Evolutionary conservation across 1,284 basidiomycete species (phyloP).

Genomic region (Lentinus polychrous): DNA sequence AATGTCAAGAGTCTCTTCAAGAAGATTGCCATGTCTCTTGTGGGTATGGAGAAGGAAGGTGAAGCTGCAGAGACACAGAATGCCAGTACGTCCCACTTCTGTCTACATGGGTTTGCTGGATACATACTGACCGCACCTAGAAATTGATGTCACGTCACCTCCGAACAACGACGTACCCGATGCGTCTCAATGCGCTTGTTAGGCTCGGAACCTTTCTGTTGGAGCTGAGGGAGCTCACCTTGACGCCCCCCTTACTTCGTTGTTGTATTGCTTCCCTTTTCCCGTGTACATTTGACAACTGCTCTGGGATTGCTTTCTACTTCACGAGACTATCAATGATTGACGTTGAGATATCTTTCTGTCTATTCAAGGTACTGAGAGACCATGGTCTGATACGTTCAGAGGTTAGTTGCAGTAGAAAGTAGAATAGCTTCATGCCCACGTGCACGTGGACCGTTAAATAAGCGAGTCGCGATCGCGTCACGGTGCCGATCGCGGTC

Average conservation of each 20-base stretch:
- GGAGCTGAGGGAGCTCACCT: background rate
- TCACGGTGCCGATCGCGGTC: background rate
- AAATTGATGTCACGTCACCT: slow-evolving; percentile 76
- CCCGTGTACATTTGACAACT: too few relatives aligned
- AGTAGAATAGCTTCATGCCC: too few relatives aligned
- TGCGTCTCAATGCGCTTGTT: slow-evolving; percentile 74
- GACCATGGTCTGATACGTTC: too few relatives aligned
- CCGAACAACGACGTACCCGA: slow-evolving; percentile 61
- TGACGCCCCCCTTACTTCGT: background rate
- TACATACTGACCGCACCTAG: slow-evolving; percentile 29
- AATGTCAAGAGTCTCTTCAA: slow-evolving; percentile 99
- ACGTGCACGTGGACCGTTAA: background rate
- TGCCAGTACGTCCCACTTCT: slow-evolving; percentile 47
- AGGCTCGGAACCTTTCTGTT: slow-evolving; percentile 13
- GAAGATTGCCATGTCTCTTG: slow-evolving; percentile 97
- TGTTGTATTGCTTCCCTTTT: background rate
- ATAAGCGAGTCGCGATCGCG: background rate
- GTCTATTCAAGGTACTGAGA: too few relatives aligned
- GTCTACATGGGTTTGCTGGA: background rate
- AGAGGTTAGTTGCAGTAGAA: too few relatives aligned
- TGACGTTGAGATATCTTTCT: too few relatives aligned
- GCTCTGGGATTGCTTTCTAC: too few relatives aligned
- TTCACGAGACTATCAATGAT: too few relatives aligned
- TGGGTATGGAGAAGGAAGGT: slow-evolving; percentile 87
- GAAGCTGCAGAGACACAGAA: slow-evolving; percentile 60